These are phyloP conservation scores for Rhizoctonia solani DNA, from an alignment of 1,284 basidiomycete species.

Conservation along the genomic window DNA sequence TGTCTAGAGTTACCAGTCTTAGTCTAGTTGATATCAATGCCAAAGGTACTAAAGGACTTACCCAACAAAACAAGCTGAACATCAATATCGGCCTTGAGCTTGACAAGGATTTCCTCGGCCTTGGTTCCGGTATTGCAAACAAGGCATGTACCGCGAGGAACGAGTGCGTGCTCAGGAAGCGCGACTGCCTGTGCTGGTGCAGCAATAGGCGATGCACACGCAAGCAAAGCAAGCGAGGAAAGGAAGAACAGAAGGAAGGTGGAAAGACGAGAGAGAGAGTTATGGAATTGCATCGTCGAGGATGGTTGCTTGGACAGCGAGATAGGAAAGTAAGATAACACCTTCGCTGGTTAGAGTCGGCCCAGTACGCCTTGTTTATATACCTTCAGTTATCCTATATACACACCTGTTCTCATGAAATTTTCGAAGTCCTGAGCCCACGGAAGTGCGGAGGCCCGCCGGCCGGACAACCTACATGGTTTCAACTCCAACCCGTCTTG, in stretches of 20 bases:
- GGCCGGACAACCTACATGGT: too few relatives aligned
- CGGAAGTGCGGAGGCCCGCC: too few relatives aligned
- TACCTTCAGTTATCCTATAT: too few relatives aligned
- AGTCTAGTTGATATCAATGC: not conserved
- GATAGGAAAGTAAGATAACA: slow-evolving; percentile 8
- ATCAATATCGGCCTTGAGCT: slow-evolving; percentile 11
- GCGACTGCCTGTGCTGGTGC: not conserved
- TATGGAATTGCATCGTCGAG: slow-evolving; percentile 8
- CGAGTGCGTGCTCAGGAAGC: slow-evolving; percentile 13
- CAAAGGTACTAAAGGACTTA: not conserved
- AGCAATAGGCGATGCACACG: slow-evolving; percentile 22
- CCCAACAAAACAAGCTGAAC: slow-evolving; percentile 17
- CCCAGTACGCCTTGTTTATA: too few relatives aligned
- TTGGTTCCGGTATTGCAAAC: slow-evolving; percentile 12
- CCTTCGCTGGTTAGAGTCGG: too few relatives aligned
- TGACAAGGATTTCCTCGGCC: slow-evolving; percentile 7
- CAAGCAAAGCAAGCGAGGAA: slow-evolving; percentile 16
- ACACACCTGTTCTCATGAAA: too few relatives aligned
- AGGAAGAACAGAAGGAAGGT: slow-evolving; percentile 13
- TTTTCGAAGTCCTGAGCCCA: too few relatives aligned
- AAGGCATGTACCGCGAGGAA: slow-evolving; percentile 22
- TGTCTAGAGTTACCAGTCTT: not conserved
- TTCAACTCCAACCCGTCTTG: too few relatives aligned
- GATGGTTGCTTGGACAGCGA: not conserved
- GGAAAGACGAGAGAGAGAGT: slow-evolving; percentile 15